Base-by-base conservation (phyloP, 352 stramenopile genomes). In the Phytophthora megakarya region DNA sequence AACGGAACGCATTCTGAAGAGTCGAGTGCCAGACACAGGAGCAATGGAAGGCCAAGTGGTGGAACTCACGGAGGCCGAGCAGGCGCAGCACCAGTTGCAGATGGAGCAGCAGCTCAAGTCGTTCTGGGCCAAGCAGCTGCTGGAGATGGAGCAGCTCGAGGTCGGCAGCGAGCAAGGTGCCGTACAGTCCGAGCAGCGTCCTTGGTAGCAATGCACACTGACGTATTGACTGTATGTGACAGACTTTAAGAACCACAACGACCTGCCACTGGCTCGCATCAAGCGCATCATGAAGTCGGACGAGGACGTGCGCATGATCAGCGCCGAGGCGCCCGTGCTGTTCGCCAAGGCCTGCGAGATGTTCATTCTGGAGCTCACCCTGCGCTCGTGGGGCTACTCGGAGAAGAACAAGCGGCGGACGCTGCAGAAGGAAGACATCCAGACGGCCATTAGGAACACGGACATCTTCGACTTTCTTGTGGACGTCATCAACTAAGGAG, bases 251-350 rank as follows among this genome's bases (percentile, higher is more conserved):
- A 99, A 98, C 70, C 97, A 99, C 87, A 99, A 99, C 74, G 97
- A 99, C 75, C 82, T 99, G 44, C 97, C 97, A 15, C 75, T 99
- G 43, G 97, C 97, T 18, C 86, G 97, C 37, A 99, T 99, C 84
- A 99, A 99, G 81, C 85, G 97, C 25, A 99, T 99, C 67, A 99
- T 99, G 97, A 99, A 99, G 83, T 98, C 90, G 37, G 97, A 99
- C 70, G 97, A 99, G 70, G 88, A 96, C 65, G 88, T 99, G 12
- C 79, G 97, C 32, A 99, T 99, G 98, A 99, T 99, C 73, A 98
- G 90, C 60, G 94, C 94, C 15, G 94, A 99, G 75, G 97, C 97
- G 19, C 98, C 97, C 2, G 97, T 99, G 26, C 77, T 99, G 30
- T 99, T 99, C 82, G 97, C 98, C 37, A 99, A 99, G 79, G 98